A percentile compares a stretch with the other conserved stretches of the same genome.
phyloP scores from a whole-genome alignment of 2,329 filamentous ascomycete species.

The Pseudomassariella vexata region DNA sequence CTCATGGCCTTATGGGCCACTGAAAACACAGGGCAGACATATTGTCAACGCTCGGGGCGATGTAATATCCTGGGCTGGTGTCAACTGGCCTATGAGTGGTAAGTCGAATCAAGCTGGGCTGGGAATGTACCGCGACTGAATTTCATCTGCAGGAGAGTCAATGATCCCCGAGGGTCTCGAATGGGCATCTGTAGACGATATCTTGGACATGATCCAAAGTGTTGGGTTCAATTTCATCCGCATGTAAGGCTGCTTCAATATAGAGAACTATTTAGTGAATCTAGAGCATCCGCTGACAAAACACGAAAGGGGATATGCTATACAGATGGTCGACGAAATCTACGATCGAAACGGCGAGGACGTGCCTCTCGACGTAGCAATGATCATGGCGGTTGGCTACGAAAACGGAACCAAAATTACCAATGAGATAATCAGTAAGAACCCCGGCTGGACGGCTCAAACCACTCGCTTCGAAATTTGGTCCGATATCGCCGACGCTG shows the following conservation, averaged over 20 bases:
- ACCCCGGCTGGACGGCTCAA: constrained; percentile 39
- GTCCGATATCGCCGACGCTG: constrained; percentile 28
- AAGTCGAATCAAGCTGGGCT: constrained; percentile 5
- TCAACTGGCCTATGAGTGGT: constrained; percentile 31
- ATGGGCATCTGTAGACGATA: constrained; percentile 42
- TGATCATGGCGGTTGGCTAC: constrained; percentile 34
- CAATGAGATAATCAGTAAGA: constrained; percentile 39
- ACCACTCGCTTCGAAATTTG: constrained; percentile 41
- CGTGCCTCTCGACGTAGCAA: constrained; percentile 29
- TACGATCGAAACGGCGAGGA: constrained; percentile 31
- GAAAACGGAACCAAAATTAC: constrained; percentile 42
- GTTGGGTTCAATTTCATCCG: constrained; percentile 52
- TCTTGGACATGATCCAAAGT: constrained; percentile 40
- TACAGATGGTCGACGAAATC: constrained; percentile 49
- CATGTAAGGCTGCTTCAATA: constrained; percentile 27
- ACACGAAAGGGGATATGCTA: constrained; percentile 39
- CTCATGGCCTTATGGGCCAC: constrained; percentile 31
- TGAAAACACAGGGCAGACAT: constrained; percentile 29
- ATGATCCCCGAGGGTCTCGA: constrained; percentile 53
- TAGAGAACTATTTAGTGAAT: too few relatives aligned
- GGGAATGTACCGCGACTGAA: constrained; percentile 8
- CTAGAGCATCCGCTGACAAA: too few relatives aligned
- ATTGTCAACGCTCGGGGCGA: constrained; percentile 30
- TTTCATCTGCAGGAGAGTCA: constrained; percentile 31
- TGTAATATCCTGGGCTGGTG: constrained; percentile 28